Base-by-base conservation (phyloP, 2,329 filamentous ascomycete species). In the Cladophialophora psammophila region DNA sequence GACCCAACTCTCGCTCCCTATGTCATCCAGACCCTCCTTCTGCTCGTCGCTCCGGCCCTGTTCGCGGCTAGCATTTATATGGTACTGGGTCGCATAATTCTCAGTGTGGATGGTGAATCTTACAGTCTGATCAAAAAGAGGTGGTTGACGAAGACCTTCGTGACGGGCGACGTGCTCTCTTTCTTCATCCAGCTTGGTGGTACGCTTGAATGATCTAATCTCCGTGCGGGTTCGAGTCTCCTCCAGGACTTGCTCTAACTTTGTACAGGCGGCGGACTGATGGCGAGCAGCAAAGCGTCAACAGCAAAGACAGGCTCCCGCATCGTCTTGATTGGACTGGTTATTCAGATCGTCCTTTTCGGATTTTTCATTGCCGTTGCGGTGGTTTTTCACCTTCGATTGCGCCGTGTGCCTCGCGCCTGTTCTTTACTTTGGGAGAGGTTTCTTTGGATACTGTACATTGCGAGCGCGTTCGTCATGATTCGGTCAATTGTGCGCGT, bases 301-400 rank as follows among this genome's bases (percentile, higher is more conserved):
- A 63, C 40, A 10, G 53, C 68, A 13, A 59, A 67, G 6, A 32
- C 31, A n/a, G 60, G 64, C 31, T 54, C 69, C 42, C 62, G 68
- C 55, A 67, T 72, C 42, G 82, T 89, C n/a, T 75, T 89, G 7
- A 82, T 71, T 0, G 87, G 88, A 1, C 77, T 90, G 2, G 74
- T 85, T 36, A 74, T 88, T 15, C 88, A 90, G 72, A 80, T 90
- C 31, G 45, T 86, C 50, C 81, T 86, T 63, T 88, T 90, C 68
- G 80, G 79, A 26, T 76, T 88, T 40, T 90, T 90, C 72, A 75
- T 85, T 40, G 64, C 81, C 4, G 81, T 82, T 1, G 80, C 84
- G 0, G 69, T 80, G 2, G 66, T 84, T 0, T 87, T 88, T 76
- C 82, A 88, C 69, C 60, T 69, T 2, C 78, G 83, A 3, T 78